Conservation (phyloP, 192 early-diverging fungal genomes). For the Powellomyces hirtus region DNA sequence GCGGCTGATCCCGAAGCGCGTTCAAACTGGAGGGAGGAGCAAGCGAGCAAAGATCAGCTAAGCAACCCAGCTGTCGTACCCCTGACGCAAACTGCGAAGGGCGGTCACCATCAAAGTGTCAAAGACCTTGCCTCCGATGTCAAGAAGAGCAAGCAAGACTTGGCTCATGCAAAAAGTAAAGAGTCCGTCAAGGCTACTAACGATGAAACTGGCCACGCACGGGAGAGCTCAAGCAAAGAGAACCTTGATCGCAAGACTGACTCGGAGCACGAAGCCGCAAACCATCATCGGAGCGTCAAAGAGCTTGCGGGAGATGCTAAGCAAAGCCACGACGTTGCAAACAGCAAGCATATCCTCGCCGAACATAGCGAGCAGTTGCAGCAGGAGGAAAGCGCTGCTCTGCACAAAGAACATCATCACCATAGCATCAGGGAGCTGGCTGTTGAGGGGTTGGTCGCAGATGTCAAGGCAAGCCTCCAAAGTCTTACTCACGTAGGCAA, state of each 20-base stretch:
- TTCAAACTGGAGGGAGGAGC: too few species aligned
- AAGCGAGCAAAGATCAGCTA: too few species aligned
- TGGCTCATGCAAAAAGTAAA: neutral
- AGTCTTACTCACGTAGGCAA: neutral
- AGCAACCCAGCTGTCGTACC: neutral
- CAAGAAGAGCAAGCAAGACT: slow-evolving; percentile 14
- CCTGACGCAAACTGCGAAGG: neutral
- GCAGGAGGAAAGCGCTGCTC: too few species aligned
- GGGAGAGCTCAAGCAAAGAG: too few species aligned
- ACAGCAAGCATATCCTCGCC: too few species aligned
- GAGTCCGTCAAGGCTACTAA: neutral
- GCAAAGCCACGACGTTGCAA: too few species aligned
- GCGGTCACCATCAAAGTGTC: neutral
- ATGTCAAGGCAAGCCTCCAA: slow-evolving; percentile 16
- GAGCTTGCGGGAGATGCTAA: slow-evolving; percentile 12
- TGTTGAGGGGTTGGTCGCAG: neutral
- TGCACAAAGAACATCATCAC: too few species aligned
- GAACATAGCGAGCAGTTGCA: too few species aligned
- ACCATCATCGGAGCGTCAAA: neutral
- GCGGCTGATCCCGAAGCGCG: too few species aligned
- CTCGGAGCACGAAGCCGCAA: neutral
- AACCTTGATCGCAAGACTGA: too few species aligned
- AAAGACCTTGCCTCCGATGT: slow-evolving; percentile 11
- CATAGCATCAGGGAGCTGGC: neutral
- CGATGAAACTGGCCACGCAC: too few species aligned